Percentiles rank a stretch among this genome's conserved stretches.
These are phyloP conservation scores for Exobasidium cylindrosporum DNA, from an alignment of 1,284 basidiomycete genomes.

Conservation along the genomic window DNA sequence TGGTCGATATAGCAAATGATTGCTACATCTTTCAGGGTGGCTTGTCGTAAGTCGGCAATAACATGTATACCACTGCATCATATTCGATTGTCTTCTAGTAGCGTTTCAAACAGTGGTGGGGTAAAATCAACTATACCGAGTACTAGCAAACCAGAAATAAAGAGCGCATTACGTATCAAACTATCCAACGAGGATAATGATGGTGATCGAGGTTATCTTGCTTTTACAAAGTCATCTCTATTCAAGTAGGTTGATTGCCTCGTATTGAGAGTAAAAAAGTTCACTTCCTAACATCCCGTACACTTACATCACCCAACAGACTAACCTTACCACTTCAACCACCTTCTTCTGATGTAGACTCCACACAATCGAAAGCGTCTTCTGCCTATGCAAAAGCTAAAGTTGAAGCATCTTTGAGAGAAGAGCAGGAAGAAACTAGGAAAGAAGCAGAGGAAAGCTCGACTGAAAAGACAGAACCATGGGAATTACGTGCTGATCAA, in stretches of 20 bases:
- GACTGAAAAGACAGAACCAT: conserved; percentile 7
- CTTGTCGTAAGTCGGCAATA: too few relatives aligned
- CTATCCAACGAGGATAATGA: conserved; percentile 2
- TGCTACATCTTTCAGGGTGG: too few relatives aligned
- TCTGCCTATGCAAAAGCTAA: conserved; percentile 14
- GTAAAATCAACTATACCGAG: conserved; percentile 11
- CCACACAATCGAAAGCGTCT: conserved; percentile 18
- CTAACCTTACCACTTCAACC: conserved; percentile 17
- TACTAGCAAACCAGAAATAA: not conserved
- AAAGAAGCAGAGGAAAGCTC: not conserved
- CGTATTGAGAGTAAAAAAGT: too few relatives aligned
- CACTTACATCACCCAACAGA: not conserved
- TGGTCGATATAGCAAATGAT: too few relatives aligned
- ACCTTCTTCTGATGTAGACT: conserved; percentile 11
- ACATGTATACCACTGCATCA: too few relatives aligned
- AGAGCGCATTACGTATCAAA: not conserved
- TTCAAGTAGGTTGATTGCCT: conserved; percentile 25
- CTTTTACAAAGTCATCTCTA: conserved; percentile 44
- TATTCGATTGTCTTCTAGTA: not conserved
- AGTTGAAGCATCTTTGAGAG: not conserved
- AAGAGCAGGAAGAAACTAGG: not conserved
- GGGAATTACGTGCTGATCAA: conserved; percentile 15
- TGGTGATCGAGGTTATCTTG: conserved; percentile 27
- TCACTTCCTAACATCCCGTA: not conserved
- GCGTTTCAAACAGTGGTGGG: too few relatives aligned